phyloP scores from a whole-genome alignment of 805 yeast genomes.

The Peterozyma xylosa region DNA sequence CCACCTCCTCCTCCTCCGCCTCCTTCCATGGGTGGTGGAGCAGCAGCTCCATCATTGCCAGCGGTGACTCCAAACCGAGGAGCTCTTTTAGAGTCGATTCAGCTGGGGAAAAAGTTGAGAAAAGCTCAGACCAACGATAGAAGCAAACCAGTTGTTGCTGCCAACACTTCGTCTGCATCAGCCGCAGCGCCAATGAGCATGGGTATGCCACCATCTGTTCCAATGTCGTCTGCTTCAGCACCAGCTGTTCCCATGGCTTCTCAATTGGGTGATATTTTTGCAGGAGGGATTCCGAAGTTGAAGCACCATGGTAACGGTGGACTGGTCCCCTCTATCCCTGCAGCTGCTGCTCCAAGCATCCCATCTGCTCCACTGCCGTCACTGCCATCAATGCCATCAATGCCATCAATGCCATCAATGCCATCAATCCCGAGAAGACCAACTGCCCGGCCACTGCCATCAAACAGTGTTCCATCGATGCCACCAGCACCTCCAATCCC shows the following conservation, averaged over 20 bases:
- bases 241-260: conserved; percentile 26
- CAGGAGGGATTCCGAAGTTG: conserved; percentile 75
- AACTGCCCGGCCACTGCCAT: conserved; percentile 12
- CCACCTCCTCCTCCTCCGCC: conserved; percentile 60
- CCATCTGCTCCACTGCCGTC: conserved; percentile 12
- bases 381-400: conserved; percentile 4
- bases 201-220: conserved; percentile 18
- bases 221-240: conserved; percentile 19
- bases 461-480: conserved; percentile 14
- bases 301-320: conserved; percentile 33
- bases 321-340: conserved; percentile 30
- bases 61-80: conserved; percentile 30
- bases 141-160: conserved; percentile 48
- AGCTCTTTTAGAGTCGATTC: conserved; percentile 73
- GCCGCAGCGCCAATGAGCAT: conserved; percentile 10
- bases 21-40: conserved; percentile 27
- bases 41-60: conserved; percentile 22
- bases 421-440: conserved; percentile 6
- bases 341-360: conserved; percentile 4
- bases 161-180: conserved; percentile 17
- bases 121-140: conserved; percentile 63
- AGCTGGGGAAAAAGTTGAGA: conserved; percentile 57
- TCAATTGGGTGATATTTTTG: conserved; percentile 60
- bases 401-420: conserved; percentile 10
- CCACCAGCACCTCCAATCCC: conserved; percentile 13